Evolutionary conservation across 1,139 yeast genomes (phyloP), one percentile per base, ranked within the genome.

Genomic region (Yamadazyma diddensiae): DNA sequence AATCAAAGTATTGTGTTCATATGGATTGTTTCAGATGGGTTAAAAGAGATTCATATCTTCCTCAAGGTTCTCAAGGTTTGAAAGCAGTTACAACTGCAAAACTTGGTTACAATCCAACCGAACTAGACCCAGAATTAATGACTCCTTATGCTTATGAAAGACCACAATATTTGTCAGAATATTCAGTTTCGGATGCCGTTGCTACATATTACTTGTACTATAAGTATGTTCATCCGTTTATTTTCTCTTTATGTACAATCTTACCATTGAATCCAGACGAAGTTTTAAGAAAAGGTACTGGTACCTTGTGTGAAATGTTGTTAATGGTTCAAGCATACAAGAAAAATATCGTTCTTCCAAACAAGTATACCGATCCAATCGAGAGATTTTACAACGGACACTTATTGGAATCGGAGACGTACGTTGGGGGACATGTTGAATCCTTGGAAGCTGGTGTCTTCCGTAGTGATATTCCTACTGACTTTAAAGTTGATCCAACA

Each of bases 21-120:
- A 88, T 94, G 97, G 99, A 94, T 61, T 92, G 97, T 59, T 94
- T 67, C 57, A 65, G 97, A 46, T 94, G 99, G 99, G 99, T 94
- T n/a, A 88, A 94, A 53, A 79, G 99, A 64, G 99, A 94, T 56
- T 85, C 95, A 3, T 94, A 94, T 56, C 67, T 94, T 33, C 99
- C 99, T 0, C 99, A 94, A 55, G 99, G 99, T 28, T 85, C 97
- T 2, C 98, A 94, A 57, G 98, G 98, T 66, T 73, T 94, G 52
- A 94, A 94, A 55, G 97, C 98, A 0, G 99, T 94, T 13, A 94
- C 98, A 2, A 90, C 95, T 9, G 94, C 90, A 0, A 94, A 94
- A 55, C 66, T 94, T 35, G 98, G 98, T 5, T 94, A 94, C 51
- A 90, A 90, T 52, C 99, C 99, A 4, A 82, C 92, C 17, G 98